Conservation (phyloP, 2,329 filamentous ascomycete genomes). For the Clarireedia sp. region DNA sequence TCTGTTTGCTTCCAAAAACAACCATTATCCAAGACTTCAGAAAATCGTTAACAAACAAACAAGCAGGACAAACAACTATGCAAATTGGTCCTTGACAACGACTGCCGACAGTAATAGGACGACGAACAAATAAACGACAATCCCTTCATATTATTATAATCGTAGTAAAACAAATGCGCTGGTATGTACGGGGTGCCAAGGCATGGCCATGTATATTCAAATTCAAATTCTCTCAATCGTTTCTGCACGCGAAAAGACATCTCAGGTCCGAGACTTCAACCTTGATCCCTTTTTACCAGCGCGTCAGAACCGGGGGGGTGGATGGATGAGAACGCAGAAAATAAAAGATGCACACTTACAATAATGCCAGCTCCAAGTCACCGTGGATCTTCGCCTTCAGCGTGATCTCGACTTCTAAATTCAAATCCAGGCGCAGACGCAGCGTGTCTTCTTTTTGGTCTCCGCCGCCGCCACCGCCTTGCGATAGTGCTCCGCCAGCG, state of each 20-base stretch:
- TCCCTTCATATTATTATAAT: no score
- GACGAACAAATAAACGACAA: no score
- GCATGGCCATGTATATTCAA: not conserved
- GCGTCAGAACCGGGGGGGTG: conserved; percentile 5
- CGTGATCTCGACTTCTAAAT: conserved; percentile 72
- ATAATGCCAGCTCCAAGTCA: conserved; percentile 58
- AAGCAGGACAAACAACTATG: conserved; percentile 1
- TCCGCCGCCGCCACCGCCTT: conserved; percentile 12
- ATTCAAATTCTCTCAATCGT: conserved; percentile 1
- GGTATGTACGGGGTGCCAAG: no score
- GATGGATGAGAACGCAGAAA: not conserved
- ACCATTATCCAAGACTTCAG: not conserved
- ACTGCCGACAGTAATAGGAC: no score
- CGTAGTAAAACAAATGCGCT: no score
- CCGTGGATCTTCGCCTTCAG: conserved; percentile 74
- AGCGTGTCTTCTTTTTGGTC: conserved; percentile 42
- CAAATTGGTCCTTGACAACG: not conserved
- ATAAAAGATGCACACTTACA: conserved; percentile 18
- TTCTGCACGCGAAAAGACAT: not conserved
- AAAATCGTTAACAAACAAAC: not conserved
- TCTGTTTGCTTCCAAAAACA: not conserved
- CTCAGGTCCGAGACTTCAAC: conserved; percentile 1
- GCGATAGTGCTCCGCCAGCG: not conserved
- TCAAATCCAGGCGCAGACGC: conserved; percentile 63
- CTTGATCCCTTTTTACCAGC: conserved; percentile 7